phyloP scores from a whole-genome alignment of 371 early-diverging fungal genomes.

The Basidiobolus meristosporus region DNA sequence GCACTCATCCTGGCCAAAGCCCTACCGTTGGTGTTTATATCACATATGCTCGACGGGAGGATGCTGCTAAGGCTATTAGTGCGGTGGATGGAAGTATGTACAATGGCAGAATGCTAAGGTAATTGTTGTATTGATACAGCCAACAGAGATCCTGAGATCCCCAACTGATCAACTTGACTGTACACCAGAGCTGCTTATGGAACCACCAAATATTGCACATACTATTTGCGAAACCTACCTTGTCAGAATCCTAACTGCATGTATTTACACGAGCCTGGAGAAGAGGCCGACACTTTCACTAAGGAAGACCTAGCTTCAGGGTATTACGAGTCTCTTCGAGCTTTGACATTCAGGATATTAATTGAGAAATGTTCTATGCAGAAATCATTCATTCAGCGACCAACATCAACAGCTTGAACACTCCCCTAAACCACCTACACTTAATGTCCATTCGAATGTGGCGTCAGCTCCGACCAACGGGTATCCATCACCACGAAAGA shows the following conservation, averaged over 20 bases:
- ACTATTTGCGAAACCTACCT: slow-evolving; percentile 70
- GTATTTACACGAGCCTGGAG: slow-evolving; percentile 89
- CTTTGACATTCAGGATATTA: too few species aligned
- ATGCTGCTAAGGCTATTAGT: slow-evolving; percentile 75
- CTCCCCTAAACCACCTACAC: not conserved
- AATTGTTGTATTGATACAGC: not conserved
- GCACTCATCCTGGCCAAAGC: slow-evolving; percentile 20
- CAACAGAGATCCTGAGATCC: too few species aligned
- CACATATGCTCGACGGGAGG: slow-evolving; percentile 71
- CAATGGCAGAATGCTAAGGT: slow-evolving; percentile 68
- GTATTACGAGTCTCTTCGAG: too few species aligned
- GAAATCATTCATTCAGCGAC: not conserved
- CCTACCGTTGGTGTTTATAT: slow-evolving; percentile 67
- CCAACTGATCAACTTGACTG: not conserved
- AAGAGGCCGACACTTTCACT: slow-evolving; percentile 59
- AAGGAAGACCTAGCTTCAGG: slow-evolving; percentile 39
- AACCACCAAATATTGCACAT: slow-evolving; percentile 96
- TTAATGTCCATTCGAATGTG: too few species aligned
- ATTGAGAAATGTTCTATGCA: too few species aligned
- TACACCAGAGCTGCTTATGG: slow-evolving; percentile 64
- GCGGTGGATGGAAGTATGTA: slow-evolving; percentile 83
- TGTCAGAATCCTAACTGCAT: slow-evolving; percentile 88
- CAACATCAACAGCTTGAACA: not conserved
- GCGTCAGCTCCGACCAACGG: not conserved
- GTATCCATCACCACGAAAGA: slow-evolving; percentile 3